A percentile compares a stretch with the other conserved stretches of the same genome.
These are phyloP conservation scores for Collybia nuda DNA, from an alignment of 768 basidiomycete genomes.

Conservation along the genomic window DNA sequence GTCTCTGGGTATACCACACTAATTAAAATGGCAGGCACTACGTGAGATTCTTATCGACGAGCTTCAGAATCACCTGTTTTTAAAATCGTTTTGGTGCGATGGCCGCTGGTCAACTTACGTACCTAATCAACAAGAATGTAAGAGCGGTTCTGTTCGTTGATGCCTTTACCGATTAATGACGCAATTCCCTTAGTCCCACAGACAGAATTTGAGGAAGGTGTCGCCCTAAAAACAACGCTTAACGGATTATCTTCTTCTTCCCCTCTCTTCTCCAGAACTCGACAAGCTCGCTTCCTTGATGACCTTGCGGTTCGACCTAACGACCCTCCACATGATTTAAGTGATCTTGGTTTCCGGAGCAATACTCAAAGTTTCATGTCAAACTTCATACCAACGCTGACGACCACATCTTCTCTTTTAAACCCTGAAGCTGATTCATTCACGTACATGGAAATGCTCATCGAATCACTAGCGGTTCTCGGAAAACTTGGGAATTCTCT, in stretches of 20 bases:
- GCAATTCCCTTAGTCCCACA: constrained; percentile 50
- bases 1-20: not conserved
- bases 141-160: constrained; percentile 22
- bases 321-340: constrained; percentile 70
- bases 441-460: constrained; percentile 85
- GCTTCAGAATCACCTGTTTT: constrained; percentile 94
- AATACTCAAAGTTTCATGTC: constrained; percentile 10
- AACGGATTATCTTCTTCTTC: constrained; percentile 38
- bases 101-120: constrained; percentile 85
- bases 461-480: constrained; percentile 91
- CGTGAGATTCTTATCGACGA: constrained; percentile 94
- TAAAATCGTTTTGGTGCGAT: constrained; percentile 96
- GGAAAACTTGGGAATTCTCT: constrained; percentile 85
- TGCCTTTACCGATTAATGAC: not conserved
- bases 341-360: constrained; percentile 36
- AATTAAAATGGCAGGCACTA: constrained; percentile 56
- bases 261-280: constrained; percentile 40
- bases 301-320: constrained; percentile 71
- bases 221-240: constrained; percentile 22
- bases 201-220: constrained; percentile 63
- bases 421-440: constrained; percentile 96
- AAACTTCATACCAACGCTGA: constrained; percentile 10
- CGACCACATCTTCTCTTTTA: constrained; percentile 16
- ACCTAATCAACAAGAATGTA: constrained; percentile 76
- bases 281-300: constrained; percentile 62